Evolutionary conservation across 2,329 filamentous ascomycete species (phyloP), one percentile per base, ranked within the genome.

Genomic region (Fusarium euwallaceae): DNA sequence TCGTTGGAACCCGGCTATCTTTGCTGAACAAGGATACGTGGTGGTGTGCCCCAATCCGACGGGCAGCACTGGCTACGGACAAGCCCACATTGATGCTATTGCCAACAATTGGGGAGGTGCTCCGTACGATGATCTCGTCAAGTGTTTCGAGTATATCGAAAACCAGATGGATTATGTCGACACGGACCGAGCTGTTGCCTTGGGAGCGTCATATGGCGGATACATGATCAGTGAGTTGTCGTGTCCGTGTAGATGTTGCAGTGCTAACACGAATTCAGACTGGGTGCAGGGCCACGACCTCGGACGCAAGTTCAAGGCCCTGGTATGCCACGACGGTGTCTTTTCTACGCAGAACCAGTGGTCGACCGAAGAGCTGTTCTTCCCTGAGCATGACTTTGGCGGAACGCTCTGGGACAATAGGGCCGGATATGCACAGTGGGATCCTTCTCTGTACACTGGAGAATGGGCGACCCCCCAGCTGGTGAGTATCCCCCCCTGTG

Each of bases 211-310:
- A 11, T 95, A 94, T 76, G 93, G 93, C 36, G 93, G 93, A 6
- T 94, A 90, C 79, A 94, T 94, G 92, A 91, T 94, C 73, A 94
- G 88, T 90, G 73, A 78, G 87, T 82, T 22, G 2, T 27, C n/a
- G 10, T 7, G 8, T 29, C 4, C 22, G 11, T 24, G 16, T 20
- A 20, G n/a, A 22, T 34, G 29, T n/a, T 14, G 11, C 32, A 29
- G 17, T 64, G 60, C 78, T 83, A 48, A 82, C 71, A 27, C 6
- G 80, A 81, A 83, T 11, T 69, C 39, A 88, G 88, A 97, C 81
- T 97, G 95, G 95, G 95, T 98, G 77, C 95, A 98, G 83, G 95
- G 95, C 9, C 93, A 97, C 72, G 88, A 90, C 1, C 88, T 98
- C 0, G 95, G 95, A 22, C 91, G 94, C 32, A 91, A 93, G 76